Conservation (phyloP, 768 basidiomycete species). For the Mrakia gelida region DNA sequence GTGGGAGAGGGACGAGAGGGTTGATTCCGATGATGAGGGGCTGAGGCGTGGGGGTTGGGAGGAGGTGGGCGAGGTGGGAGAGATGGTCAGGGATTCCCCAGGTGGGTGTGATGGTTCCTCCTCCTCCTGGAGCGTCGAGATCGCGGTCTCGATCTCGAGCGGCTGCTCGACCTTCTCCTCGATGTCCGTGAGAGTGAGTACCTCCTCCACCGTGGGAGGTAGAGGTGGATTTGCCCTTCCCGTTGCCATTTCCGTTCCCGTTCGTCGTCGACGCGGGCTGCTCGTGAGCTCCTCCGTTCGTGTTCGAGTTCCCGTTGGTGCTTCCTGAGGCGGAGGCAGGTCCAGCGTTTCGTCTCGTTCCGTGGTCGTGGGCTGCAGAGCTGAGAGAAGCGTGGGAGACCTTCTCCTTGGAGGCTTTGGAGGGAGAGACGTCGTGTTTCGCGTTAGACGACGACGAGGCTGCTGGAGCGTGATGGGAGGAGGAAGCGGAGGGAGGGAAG, state of each 20-base stretch:
- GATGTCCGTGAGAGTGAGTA: constrained; percentile 66
- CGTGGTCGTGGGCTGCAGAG: constrained; percentile 30
- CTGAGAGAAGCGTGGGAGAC: constrained; percentile 39
- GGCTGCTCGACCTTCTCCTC: constrained; percentile 51
- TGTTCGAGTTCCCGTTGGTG: background rate
- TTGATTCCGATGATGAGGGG: constrained; percentile 1
- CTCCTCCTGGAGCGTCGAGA: constrained; percentile 26
- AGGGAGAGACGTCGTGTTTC: background rate
- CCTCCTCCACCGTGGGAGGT: constrained; percentile 35
- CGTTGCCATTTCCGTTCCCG: too few relatives aligned
- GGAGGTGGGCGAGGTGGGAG: constrained; percentile 73
- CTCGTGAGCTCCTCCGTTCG: too few relatives aligned
- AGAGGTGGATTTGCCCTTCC: background rate
- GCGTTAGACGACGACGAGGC: background rate
- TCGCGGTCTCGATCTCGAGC: constrained; percentile 15
- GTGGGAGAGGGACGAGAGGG: background rate
- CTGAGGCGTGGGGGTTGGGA: constrained; percentile 56
- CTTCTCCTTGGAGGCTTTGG: constrained; percentile 7
- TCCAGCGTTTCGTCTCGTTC: constrained; percentile 33
- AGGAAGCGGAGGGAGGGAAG: constrained; percentile 9
- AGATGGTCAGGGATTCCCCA: constrained; percentile 95
- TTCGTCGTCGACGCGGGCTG: too few relatives aligned
- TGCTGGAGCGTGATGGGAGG: constrained; percentile 30
- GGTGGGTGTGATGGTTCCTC: background rate
- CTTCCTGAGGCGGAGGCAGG: constrained; percentile 20